These are phyloP conservation scores for Pleurotus platypus DNA, from an alignment of 768 basidiomycete genomes.

Conservation along the genomic window DNA sequence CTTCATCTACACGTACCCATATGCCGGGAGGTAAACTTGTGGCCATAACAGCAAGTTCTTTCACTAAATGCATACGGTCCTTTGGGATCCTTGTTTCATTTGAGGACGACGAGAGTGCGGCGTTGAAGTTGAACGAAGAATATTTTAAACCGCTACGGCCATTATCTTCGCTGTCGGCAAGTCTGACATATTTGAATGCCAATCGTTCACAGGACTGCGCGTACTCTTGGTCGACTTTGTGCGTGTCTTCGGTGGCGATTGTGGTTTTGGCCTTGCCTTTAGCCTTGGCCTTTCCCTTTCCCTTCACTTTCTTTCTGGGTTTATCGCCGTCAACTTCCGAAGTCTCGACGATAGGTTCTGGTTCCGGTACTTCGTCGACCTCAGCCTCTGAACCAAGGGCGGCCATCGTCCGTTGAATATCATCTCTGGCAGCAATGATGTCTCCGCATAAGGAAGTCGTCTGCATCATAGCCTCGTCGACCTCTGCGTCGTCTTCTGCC, in stretches of 20 bases:
- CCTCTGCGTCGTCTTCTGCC: slow-evolving; percentile 28
- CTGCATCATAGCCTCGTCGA: slow-evolving; percentile 36
- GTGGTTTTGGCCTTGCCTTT: neutral
- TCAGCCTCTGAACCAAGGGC: slow-evolving; percentile 26
- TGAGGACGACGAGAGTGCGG: slow-evolving; percentile 27
- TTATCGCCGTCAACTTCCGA: too few species aligned
- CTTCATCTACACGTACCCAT: slow-evolving; percentile 56
- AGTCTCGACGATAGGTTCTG: neutral
- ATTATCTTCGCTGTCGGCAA: slow-evolving; percentile 14
- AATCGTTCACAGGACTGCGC: slow-evolving; percentile 40
- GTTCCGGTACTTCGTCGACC: neutral
- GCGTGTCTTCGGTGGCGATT: slow-evolving; percentile 14
- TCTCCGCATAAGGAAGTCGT: slow-evolving; percentile 47
- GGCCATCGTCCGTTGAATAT: slow-evolving; percentile 44
- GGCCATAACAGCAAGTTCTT: slow-evolving; percentile 53
- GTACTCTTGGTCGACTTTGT: slow-evolving; percentile 38
- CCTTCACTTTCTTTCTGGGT: slow-evolving; percentile 1
- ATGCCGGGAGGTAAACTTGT: slow-evolving; percentile 54
- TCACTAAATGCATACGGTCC: slow-evolving; percentile 47
- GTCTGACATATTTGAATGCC: slow-evolving; percentile 40
- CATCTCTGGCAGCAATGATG: slow-evolving; percentile 46
- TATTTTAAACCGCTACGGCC: slow-evolving; percentile 22
- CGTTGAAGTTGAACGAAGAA: slow-evolving; percentile 30
- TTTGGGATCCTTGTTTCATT: slow-evolving; percentile 39
- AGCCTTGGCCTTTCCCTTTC: slow-evolving; percentile 12